Base-by-base conservation (phyloP, 306 rosid genomes). In the Fragaria iinumae region DNA sequence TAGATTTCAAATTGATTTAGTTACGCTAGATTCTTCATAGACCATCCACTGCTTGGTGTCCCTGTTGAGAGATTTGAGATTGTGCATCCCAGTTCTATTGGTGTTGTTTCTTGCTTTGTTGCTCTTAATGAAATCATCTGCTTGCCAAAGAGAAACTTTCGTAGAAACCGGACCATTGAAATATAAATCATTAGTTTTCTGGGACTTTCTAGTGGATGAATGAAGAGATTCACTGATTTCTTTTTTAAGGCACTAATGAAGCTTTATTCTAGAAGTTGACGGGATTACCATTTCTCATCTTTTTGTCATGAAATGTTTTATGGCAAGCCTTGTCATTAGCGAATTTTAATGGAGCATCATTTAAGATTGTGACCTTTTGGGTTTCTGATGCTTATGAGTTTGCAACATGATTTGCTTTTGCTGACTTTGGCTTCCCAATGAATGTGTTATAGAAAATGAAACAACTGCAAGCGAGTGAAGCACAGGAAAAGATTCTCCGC, bases 401-500 rank as follows among this genome's bases (percentile, higher is more conserved):
- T 0, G 68, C 63, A 32, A 1, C 45, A 53, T 57, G 2, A 11
- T 23, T 20, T 75, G 16, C 16, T 21, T 80, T 18, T 76, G 73
- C 45, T 76, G 41, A 82, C 17, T 72, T 69, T 67, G 47, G 84
- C 21, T 76, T 72, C 67, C 25, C 21, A 49, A 73, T 76, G 57
- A 34, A 55, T 78, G 62, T 50, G 59, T 60, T 59, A 43, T 95
- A 92, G 99, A 87, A 88, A 83, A 85, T 95, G 87, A 92, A 89
- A 74, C 92, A 95, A 69, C 70, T 95, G 38, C 88, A 87, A 82
- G 87, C 86, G 18, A 78, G 71, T 84, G 95, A 88, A 78, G 78
- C 86, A 1, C 83, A 80, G 34, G 84, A 66, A 43, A 95, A 84
- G 88, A 47, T 88, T 88, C 97, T 95, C 64, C 96, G 93, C 7